Percentiles rank a stretch among this genome's conserved stretches.
phyloP scores from a whole-genome alignment of 768 basidiomycete genomes.

The Leccinum sublutescens region DNA sequence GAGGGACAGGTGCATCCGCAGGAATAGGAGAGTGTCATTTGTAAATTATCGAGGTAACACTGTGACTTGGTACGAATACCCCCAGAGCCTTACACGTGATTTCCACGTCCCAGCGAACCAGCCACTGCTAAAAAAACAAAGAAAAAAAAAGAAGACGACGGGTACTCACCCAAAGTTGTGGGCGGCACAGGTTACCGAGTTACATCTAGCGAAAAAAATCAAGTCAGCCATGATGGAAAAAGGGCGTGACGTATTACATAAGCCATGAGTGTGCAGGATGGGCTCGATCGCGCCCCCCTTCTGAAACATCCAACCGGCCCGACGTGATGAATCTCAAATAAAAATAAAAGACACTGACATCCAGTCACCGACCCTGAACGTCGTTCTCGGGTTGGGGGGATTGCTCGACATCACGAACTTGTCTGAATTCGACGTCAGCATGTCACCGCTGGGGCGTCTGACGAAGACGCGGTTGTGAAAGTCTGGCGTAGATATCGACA shows the following conservation, averaged over 20 bases:
- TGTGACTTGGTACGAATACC: constrained; percentile 17
- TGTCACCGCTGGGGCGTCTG: constrained; percentile 1
- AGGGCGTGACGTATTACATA: constrained; percentile 1
- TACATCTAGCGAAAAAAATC: constrained; percentile 48
- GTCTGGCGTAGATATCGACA: constrained; percentile 35
- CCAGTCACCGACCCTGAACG: constrained; percentile 72
- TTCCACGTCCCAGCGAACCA: background rate
- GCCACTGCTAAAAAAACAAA: constrained; percentile 6
- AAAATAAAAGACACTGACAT: constrained; percentile 51
- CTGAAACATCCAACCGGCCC: constrained; percentile 9
- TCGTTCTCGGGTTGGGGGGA: constrained; percentile 67
- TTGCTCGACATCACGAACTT: constrained; percentile 65
- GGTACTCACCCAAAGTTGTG: constrained; percentile 81
- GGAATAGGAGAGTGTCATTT: constrained; percentile 32
- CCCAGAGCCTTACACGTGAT: constrained; percentile 4
- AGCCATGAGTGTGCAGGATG: background rate
- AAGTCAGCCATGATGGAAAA: constrained; percentile 12
- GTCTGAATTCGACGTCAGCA: constrained; percentile 8
- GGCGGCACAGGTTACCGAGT: constrained; percentile 65
- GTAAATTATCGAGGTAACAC: constrained; percentile 24
- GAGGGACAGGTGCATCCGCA: constrained; percentile 1
- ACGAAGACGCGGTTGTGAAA: constrained; percentile 25
- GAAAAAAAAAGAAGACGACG: constrained; percentile 6
- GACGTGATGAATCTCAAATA: constrained; percentile 19
- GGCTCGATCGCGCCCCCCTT: constrained; percentile 18